phyloP scores from a whole-genome alignment of 2,329 filamentous ascomycete genomes.

The Aspergillus arachidicola region DNA sequence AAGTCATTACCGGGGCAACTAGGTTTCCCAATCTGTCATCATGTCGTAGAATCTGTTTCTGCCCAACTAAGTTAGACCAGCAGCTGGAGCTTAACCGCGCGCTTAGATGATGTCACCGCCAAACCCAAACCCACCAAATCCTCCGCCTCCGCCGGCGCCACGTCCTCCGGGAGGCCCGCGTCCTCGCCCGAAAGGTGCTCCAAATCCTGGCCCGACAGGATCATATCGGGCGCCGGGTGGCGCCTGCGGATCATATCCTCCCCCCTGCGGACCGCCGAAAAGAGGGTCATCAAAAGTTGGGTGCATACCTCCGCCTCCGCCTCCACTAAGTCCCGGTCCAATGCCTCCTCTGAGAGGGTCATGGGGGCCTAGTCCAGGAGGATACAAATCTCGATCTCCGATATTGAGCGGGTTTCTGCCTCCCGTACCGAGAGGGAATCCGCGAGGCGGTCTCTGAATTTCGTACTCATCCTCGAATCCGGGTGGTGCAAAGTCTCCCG shows the following conservation, averaged over 20 bases:
- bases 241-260: slow-evolving; percentile 67
- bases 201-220: slow-evolving; percentile 73
- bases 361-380: slow-evolving; percentile 79
- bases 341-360: slow-evolving; percentile 75
- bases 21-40: not conserved
- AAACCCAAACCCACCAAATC: slow-evolving; percentile 60
- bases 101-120: slow-evolving; percentile 46
- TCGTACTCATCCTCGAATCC: slow-evolving; percentile 94
- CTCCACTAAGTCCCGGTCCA: slow-evolving; percentile 62
- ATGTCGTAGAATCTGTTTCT: not conserved
- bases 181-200: slow-evolving; percentile 46
- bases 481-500: slow-evolving; percentile 78
- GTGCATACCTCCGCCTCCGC: slow-evolving; percentile 85
- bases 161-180: slow-evolving; percentile 31
- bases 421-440: slow-evolving; percentile 44
- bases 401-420: slow-evolving; percentile 67
- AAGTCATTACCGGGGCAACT: not conserved
- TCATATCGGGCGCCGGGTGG: slow-evolving; percentile 93
- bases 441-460: slow-evolving; percentile 68
- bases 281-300: slow-evolving; percentile 92
- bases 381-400: slow-evolving; percentile 85
- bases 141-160: slow-evolving; percentile 48
- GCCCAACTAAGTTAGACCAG: not conserved
- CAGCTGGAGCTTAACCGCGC: slow-evolving; percentile 8
- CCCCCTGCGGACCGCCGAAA: slow-evolving; percentile 63